Evolutionary conservation across 805 yeast species (phyloP).

Genomic region (Ogataea zsoltii): DNA sequence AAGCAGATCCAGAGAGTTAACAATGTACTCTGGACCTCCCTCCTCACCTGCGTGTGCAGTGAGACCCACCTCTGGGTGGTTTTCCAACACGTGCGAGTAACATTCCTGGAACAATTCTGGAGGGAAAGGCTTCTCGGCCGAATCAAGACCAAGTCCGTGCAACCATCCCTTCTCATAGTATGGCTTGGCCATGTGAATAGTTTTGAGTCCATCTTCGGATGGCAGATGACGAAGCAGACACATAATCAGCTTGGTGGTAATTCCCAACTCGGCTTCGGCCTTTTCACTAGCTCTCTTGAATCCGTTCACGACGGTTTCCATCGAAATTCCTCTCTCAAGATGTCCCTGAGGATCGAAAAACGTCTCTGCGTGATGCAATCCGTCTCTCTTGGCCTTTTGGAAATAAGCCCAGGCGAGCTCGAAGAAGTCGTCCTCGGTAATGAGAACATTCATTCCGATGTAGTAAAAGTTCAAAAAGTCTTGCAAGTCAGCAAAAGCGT

Average conservation of each 20-base stretch:
- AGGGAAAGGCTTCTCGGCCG: constrained; percentile 77
- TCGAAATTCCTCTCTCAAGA: constrained; percentile 60
- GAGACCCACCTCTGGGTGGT: constrained; percentile 55
- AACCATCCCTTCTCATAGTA: constrained; percentile 59
- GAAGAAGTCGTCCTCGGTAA: constrained; percentile 68
- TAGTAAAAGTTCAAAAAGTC: constrained; percentile 79
- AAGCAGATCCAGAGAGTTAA: constrained; percentile 56
- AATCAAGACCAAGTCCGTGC: constrained; percentile 80
- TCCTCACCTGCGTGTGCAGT: constrained; percentile 94
- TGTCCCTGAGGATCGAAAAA: constrained; percentile 89
- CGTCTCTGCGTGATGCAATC: constrained; percentile 69
- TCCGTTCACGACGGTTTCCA: constrained; percentile 64
- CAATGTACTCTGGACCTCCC: constrained; percentile 72
- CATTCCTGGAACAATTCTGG: constrained; percentile 69
- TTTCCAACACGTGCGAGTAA: constrained; percentile 48
- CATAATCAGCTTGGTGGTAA: constrained; percentile 75
- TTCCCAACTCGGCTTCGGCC: constrained; percentile 60
- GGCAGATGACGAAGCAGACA: constrained; percentile 79
- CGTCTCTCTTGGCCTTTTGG: constrained; percentile 55
- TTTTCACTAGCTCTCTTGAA: constrained; percentile 65
- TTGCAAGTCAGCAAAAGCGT: constrained; percentile 64
- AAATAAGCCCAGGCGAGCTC: constrained; percentile 79
- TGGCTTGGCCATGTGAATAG: constrained; percentile 53
- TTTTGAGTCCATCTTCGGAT: constrained; percentile 53
- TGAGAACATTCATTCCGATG: constrained; percentile 76